Base-by-base conservation (phyloP, 805 yeast genomes). In the Lipomyces lipofer region DNA sequence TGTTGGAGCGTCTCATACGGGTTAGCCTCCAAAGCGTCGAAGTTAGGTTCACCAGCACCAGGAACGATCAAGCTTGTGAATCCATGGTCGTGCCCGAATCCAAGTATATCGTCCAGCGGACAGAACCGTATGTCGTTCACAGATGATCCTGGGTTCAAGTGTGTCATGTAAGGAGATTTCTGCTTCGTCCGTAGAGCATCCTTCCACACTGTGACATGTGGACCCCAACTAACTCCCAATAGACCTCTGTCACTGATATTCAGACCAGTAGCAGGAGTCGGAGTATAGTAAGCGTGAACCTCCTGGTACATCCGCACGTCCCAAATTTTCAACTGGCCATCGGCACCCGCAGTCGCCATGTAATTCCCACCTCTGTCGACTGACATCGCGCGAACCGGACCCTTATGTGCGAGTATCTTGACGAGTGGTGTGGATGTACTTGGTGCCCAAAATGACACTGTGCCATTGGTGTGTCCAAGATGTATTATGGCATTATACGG, bases 31-130 rank as follows among this genome's bases (percentile, higher is more conserved):
- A 90, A 71, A 2, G 98, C 90, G 75, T 94, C 99, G 70, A 81
- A 90, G 73, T 94, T 94, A 58, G 99, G 97, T 74, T 94, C 99
- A 75, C 99, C 99, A 39, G 97, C 77, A 24, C 99, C 99, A 38
- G 99, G 99, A 54, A 94, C 78, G 63, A 94, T 85, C 56, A 94
- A 63, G n/a, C 94, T 84, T n/a, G 85, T 80, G 38, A 90, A 77
- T 43, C 97, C 96, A 1, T 73, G 71, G 47, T 80, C 76, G 68
- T 89, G 95, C 1, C 97, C 97, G 9, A 86, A 80, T 24, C 97
- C 96, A 22, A 94, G 75, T n/a, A 92, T 75, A 86, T 94, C 99
- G 74, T 94, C 99, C 71, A 85, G 94, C 12, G 99, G 99, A 35
- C 92, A 95, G 68, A 85, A 90, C 65, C 79, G 79, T 38, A 83